These are phyloP conservation scores for Annona cherimola DNA, from an alignment of 164 flowering plant genomes.

Conservation along the genomic window DNA sequence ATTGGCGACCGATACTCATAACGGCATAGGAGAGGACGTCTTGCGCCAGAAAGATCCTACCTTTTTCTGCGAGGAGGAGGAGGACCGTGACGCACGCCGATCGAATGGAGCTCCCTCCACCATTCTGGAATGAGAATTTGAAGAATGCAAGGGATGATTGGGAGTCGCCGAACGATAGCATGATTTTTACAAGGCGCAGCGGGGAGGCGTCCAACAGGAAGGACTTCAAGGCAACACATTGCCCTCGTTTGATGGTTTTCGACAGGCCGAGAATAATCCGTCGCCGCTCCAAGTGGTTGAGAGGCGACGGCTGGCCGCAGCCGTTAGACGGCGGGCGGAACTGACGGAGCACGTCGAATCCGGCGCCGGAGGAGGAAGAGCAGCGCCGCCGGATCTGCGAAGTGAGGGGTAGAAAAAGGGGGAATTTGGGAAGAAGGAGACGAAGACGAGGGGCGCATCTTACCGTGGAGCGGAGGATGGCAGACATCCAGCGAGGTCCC, in stretches of 20 bases:
- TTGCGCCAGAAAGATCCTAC: slow-evolving; percentile 48
- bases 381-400: background rate
- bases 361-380: slow-evolving; percentile 15
- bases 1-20: slow-evolving; percentile 32
- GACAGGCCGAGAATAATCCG: slow-evolving; percentile 35
- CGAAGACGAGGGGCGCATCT: slow-evolving; percentile 4
- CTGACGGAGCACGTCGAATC: slow-evolving; percentile 34
- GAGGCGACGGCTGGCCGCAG: background rate
- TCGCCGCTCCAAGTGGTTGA: slow-evolving; percentile 54
- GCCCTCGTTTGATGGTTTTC: slow-evolving; percentile 36
- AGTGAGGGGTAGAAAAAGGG: slow-evolving; percentile 12
- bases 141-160: slow-evolving; percentile 59
- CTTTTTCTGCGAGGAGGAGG: slow-evolving; percentile 36
- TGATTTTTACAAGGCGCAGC: slow-evolving; percentile 33
- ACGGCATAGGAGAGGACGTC: slow-evolving; percentile 58
- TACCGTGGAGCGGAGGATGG: slow-evolving; percentile 27
- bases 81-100: slow-evolving; percentile 51
- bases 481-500: slow-evolving; percentile 17
- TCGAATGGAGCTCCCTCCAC: slow-evolving; percentile 25
- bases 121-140: slow-evolving; percentile 36
- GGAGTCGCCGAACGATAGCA: slow-evolving; percentile 36
- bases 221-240: slow-evolving; percentile 24
- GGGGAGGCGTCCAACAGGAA: slow-evolving; percentile 44
- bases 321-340: slow-evolving; percentile 32
- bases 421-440: background rate